Conservation (phyloP, 495 filamentous ascomycete species). For the Penicillium maclennaniae region DNA sequence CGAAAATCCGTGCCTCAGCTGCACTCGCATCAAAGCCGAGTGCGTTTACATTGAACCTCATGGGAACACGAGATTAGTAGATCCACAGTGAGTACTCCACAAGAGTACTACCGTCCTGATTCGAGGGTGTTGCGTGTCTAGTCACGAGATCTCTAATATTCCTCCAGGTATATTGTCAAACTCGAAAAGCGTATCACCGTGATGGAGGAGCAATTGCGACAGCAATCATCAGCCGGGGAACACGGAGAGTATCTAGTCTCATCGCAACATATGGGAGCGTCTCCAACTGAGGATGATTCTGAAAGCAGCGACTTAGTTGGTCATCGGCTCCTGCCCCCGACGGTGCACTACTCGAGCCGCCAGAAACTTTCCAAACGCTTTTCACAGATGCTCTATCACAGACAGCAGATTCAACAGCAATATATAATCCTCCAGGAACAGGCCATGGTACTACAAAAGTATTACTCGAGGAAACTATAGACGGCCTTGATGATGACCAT, state of each 20-base stretch:
- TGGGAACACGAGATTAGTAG: conserved; percentile 11
- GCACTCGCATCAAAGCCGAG: conserved; percentile 9
- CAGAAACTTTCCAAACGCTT: neutral
- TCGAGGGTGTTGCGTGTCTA: neutral
- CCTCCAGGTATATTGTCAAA: conserved; percentile 7
- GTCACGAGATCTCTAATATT: neutral
- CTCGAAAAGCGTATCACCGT: conserved; percentile 5
- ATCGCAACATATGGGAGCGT: neutral
- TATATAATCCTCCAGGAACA: neutral
- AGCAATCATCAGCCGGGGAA: neutral
- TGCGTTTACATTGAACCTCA: conserved; percentile 11
- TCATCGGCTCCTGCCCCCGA: neutral
- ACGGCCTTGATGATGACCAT: neutral
- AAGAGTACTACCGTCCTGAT: neutral
- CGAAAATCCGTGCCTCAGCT: conserved; percentile 19
- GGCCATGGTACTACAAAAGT: neutral
- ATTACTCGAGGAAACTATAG: neutral
- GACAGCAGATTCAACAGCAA: neutral
- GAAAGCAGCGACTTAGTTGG: neutral
- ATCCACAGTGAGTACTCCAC: conserved; percentile 11
- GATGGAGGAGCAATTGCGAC: conserved; percentile 8
- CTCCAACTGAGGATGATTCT: no score
- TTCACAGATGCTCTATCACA: neutral
- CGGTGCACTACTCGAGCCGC: conserved; percentile 1
- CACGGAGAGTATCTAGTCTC: neutral